These are phyloP conservation scores for Pleomassaria siparia DNA, from an alignment of 2,329 filamentous ascomycete species.

Conservation along the genomic window DNA sequence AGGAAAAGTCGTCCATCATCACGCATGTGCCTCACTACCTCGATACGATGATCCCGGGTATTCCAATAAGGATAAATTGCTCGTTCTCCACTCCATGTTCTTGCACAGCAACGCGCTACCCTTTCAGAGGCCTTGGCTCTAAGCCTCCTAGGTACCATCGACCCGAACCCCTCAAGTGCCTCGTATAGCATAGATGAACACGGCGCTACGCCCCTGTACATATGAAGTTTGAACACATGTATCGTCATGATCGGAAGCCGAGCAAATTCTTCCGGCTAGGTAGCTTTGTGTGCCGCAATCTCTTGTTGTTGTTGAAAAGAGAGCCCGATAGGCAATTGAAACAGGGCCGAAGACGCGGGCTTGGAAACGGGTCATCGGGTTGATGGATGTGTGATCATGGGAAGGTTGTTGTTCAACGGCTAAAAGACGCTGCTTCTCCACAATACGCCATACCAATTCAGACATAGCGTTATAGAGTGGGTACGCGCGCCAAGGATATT, in stretches of 20 bases:
- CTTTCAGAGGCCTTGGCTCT: conserved; percentile 2
- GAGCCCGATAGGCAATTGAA: neutral
- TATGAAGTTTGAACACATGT: conserved; percentile 1
- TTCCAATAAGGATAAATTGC: conserved; percentile 34
- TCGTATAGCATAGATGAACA: conserved; percentile 9
- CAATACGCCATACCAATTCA: neutral
- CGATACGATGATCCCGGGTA: conserved; percentile 33
- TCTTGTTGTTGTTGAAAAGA: neutral
- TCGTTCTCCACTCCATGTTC: neutral
- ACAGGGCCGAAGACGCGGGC: neutral
- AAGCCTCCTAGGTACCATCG: conserved; percentile 2
- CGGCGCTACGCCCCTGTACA: conserved; percentile 3
- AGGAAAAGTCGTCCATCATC: conserved; percentile 3
- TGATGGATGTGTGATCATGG: conserved; percentile 16
- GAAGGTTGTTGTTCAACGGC: conserved; percentile 4
- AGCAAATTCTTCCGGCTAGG: conserved; percentile 29
- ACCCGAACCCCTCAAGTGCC: no score
- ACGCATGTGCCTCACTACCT: conserved; percentile 9
- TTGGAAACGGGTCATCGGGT: conserved; percentile 31
- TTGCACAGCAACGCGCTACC: no score
- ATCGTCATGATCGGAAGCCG: conserved; percentile 1
- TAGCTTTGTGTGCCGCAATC: neutral
- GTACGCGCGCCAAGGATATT: neutral
- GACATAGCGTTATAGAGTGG: neutral
- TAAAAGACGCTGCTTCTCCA: conserved; percentile 5